Conservation (phyloP, 148 eudicot species). For the Diospyros kaki region DNA sequence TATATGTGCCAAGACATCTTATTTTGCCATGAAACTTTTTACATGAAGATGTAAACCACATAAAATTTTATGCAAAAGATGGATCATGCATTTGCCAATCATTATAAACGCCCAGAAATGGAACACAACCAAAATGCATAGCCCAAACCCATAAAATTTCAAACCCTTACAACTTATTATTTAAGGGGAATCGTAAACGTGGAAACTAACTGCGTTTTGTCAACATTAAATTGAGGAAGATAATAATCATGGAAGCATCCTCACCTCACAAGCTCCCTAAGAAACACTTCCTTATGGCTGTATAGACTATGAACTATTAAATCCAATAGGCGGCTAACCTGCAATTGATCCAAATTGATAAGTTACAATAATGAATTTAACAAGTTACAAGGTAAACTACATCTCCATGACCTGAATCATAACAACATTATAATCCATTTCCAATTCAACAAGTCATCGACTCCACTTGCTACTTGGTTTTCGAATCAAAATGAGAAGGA, state of each 20-base stretch:
- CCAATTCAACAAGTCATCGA: no score
- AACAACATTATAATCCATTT: no score
- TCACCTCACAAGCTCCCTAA: conserved; percentile 93
- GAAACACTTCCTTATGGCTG: conserved; percentile 98
- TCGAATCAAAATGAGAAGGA: background rate
- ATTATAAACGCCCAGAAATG: background rate
- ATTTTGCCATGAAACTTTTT: background rate
- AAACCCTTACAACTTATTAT: background rate
- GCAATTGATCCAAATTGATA: conserved; percentile 24
- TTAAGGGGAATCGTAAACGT: background rate
- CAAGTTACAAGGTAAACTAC: no score
- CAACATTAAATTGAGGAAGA: background rate
- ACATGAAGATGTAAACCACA: background rate
- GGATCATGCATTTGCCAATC: background rate
- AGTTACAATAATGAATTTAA: background rate
- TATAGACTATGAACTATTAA: conserved; percentile 94
- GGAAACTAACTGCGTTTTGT: background rate
- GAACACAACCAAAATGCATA: background rate
- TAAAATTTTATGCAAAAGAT: background rate
- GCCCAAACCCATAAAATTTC: background rate
- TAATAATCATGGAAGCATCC: conserved; percentile 14
- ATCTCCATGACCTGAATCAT: no score
- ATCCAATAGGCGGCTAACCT: conserved; percentile 92
- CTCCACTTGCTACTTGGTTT: no score
- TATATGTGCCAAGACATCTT: background rate